A percentile compares a stretch with the other conserved stretches of the same genome.
Conservation (phyloP, 352 stramenopile genomes). For the Globisporangium acanthophoron region DNA sequence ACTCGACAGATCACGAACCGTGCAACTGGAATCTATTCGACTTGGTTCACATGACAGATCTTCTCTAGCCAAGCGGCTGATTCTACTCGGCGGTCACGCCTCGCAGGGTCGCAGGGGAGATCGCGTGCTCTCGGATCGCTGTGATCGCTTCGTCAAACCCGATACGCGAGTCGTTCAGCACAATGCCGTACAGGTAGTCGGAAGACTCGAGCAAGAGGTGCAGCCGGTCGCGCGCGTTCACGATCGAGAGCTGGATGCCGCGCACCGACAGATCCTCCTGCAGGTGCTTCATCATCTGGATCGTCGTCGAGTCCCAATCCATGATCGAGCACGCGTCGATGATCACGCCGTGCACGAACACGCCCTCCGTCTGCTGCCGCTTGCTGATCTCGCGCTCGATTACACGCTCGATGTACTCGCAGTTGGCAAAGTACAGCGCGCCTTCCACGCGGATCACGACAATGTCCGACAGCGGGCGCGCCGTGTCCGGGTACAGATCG, state of each 20-base stretch:
- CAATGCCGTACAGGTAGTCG: slow-evolving; percentile 60
- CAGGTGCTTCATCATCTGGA: slow-evolving; percentile 84
- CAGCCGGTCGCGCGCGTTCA: slow-evolving; percentile 63
- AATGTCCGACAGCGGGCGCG: slow-evolving; percentile 32
- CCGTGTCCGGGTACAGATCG: slow-evolving; percentile 34
- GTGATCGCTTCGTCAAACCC: slow-evolving; percentile 56
- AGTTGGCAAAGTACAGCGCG: slow-evolving; percentile 60
- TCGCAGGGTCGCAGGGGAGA: background rate
- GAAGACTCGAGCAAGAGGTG: slow-evolving; percentile 59
- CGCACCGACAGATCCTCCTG: slow-evolving; percentile 50
- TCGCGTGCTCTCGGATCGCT: slow-evolving; percentile 34
- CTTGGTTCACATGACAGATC: too few relatives aligned
- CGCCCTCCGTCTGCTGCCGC: slow-evolving; percentile 31
- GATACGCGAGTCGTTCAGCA: slow-evolving; percentile 53
- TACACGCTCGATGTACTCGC: slow-evolving; percentile 50
- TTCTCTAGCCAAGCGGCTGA: too few relatives aligned
- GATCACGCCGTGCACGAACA: slow-evolving; percentile 46
- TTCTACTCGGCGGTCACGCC: background rate
- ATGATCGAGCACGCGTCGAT: slow-evolving; percentile 77
- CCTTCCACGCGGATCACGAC: slow-evolving; percentile 49
- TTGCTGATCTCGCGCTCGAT: slow-evolving; percentile 41
- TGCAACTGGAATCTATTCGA: too few relatives aligned
- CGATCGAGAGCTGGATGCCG: slow-evolving; percentile 67
- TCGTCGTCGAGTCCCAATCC: slow-evolving; percentile 81
- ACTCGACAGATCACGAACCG: too few relatives aligned